Conservation (phyloP, 2,329 filamentous ascomycete species). For the Aspergillus quadricinctus region DNA sequence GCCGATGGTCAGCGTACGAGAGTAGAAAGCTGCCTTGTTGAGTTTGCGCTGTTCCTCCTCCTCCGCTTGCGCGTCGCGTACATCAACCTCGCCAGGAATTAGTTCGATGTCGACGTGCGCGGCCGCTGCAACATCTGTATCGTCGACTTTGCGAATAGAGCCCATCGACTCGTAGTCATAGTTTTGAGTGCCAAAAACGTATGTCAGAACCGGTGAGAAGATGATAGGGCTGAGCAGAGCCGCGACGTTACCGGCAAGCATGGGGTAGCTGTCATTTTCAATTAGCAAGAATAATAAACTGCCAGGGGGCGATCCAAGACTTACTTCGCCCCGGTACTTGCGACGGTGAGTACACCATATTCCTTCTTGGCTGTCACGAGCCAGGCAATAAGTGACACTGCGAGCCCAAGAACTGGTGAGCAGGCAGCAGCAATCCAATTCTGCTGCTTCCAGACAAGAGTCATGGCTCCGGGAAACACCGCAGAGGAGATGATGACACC, state of each 20-base stretch:
- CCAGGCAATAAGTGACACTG: conserved; percentile 68
- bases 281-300: neutral
- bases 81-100: conserved; percentile 48
- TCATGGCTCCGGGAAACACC: conserved; percentile 75
- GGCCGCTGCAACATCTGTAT: conserved; percentile 63
- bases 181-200: conserved; percentile 63
- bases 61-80: conserved; percentile 34
- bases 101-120: conserved; percentile 64
- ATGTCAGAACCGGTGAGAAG: conserved; percentile 72
- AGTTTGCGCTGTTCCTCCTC: conserved; percentile 48
- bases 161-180: conserved; percentile 88
- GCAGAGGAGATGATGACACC: conserved; percentile 83
- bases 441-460: conserved; percentile 75
- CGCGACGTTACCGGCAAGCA: conserved; percentile 82
- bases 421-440: conserved; percentile 69
- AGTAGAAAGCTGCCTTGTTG: conserved; percentile 51
- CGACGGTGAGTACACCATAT: conserved; percentile 65
- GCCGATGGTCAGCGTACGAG: conserved; percentile 54
- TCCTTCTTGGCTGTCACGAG: conserved; percentile 69
- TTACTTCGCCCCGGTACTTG: conserved; percentile 71
- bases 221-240: conserved; percentile 72
- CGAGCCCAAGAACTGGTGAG: conserved; percentile 65
- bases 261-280: conserved; percentile 54
- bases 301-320: conserved; percentile 6
- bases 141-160: conserved; percentile 71